Evolutionary conservation across 768 basidiomycete genomes (phyloP), one percentile per base, ranked within the genome.

Genomic region (Lepiota subincarnata): DNA sequence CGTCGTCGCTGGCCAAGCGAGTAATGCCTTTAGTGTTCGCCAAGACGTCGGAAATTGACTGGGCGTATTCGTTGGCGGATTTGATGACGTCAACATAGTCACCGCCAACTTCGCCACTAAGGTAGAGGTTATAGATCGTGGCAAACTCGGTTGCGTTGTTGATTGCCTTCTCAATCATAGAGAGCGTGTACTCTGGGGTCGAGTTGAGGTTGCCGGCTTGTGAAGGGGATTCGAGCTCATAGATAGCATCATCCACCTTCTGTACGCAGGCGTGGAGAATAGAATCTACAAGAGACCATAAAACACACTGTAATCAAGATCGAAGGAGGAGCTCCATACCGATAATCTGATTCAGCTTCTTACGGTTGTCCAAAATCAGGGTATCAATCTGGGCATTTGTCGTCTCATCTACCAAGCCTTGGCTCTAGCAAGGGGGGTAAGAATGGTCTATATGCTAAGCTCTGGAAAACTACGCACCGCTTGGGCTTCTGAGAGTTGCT

Each of bases 11-110:
- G 45, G 92, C 84, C 45, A 99, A 79, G 31, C 95, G 91, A 10
- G 94, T 98, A 64, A 97, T 87, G 26, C 97, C 97, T 73, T 98
- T 98, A 49, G 92, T 86, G 69, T 92, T 97, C 70, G 87, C 81
- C 53, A 99, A 73, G 39, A 97, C 94, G 55, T 99, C 97, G 2
- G 91, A 78, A 42, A 98, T 74, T 5, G 89, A 85, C 69, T 99
- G 97, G 0, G 96, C 95, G 53, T 98, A 85, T 64, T 96, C 94
- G 71, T 98, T 98, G 56, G 96, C 92, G 45, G 88, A 84, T 71
- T 97, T 97, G 77, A 99, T 98, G 52, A 98, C 97, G 47, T 97
- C 92, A 57, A 99, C 97, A 65, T 98, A 84, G 49, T 97, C 92
- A 7, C 95, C 97, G 28, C 96, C 96, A 40, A 75, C 74, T 59